Conservation (phyloP, 1,139 yeast species). For the Zygosaccharomyces pseudobailii region DNA sequence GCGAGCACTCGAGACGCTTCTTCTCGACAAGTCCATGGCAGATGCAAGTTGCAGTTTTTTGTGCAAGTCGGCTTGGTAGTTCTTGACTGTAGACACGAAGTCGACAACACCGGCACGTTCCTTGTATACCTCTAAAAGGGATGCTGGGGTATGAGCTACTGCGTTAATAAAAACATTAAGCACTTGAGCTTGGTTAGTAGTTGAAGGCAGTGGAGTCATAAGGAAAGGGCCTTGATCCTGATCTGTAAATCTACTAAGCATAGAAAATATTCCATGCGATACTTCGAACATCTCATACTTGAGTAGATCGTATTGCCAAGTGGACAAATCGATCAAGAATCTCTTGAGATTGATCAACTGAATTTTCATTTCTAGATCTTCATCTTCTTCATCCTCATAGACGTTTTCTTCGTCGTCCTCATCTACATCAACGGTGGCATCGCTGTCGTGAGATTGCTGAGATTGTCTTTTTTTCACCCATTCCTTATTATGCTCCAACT, state of each 20-base stretch:
- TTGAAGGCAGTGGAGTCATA: slow-evolving; percentile 27
- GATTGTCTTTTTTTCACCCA: slow-evolving; percentile 23
- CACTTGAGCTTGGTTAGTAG: slow-evolving; percentile 24
- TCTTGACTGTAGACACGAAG: slow-evolving; percentile 26
- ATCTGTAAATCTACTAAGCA: slow-evolving; percentile 31
- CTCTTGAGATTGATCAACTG: slow-evolving; percentile 32
- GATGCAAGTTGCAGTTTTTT: slow-evolving; percentile 28
- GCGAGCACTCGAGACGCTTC: slow-evolving; percentile 18
- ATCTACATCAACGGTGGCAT: slow-evolving; percentile 28
- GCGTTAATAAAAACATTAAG: slow-evolving; percentile 28
- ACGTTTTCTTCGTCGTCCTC: slow-evolving; percentile 9
- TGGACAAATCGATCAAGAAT: slow-evolving; percentile 31
- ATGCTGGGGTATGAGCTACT: slow-evolving; percentile 25
- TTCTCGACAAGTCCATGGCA: slow-evolving; percentile 25
- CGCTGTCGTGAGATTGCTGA: slow-evolving; percentile 28
- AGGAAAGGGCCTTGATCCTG: slow-evolving; percentile 34
- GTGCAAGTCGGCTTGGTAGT: slow-evolving; percentile 24
- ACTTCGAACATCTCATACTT: slow-evolving; percentile 32
- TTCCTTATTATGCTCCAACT: slow-evolving; percentile 29
- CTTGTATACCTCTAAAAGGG: slow-evolving; percentile 26
- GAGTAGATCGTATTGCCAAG: slow-evolving; percentile 32
- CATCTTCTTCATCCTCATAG: slow-evolving; percentile 30
- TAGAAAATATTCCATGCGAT: slow-evolving; percentile 29
- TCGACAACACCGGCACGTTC: slow-evolving; percentile 27
- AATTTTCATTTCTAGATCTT: slow-evolving; percentile 27